Percentiles rank a stretch among this genome's conserved stretches.
Conservation (phyloP, 768 basidiomycete genomes). For the Xanthoconium stramineum region DNA sequence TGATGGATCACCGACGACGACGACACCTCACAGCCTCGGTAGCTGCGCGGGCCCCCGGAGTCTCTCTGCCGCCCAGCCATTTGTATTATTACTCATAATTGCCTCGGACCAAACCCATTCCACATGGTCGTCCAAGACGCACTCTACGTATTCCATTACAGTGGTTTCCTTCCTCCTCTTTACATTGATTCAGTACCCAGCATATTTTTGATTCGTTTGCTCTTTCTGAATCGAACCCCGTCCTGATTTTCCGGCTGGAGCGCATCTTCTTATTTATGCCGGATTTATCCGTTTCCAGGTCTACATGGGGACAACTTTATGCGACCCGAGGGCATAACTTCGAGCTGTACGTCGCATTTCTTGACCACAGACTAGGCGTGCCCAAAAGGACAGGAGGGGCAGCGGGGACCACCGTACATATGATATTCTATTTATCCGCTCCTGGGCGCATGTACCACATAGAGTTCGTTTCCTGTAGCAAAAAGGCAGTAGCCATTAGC, state of each 20-base stretch:
- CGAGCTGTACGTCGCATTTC: not conserved
- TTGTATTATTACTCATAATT: conserved; percentile 38
- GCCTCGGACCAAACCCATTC: conserved; percentile 23
- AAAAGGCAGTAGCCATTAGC: not conserved
- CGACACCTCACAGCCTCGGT: conserved; percentile 16
- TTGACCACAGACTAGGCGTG: conserved; percentile 6
- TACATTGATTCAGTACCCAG: conserved; percentile 17
- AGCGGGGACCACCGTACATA: conserved; percentile 13
- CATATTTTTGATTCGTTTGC: conserved; percentile 13
- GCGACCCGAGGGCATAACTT: not conserved
- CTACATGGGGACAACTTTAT: conserved; percentile 2
- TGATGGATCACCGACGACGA: conserved; percentile 21
- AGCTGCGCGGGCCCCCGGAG: conserved; percentile 14
- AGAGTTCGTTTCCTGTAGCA: conserved; percentile 9
- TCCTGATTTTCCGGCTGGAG: conserved; percentile 9
- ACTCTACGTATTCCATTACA: conserved; percentile 20
- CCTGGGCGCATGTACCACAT: conserved; percentile 7
- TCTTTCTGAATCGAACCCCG: conserved; percentile 18
- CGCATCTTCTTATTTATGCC: conserved; percentile 25
- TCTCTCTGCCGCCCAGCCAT: conserved; percentile 7
- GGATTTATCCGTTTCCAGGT: conserved; percentile 18
- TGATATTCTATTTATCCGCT: conserved; percentile 22
- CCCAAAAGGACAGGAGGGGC: conserved; percentile 3
- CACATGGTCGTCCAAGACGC: conserved; percentile 19
- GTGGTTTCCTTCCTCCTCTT: conserved; percentile 12